Base-by-base conservation (phyloP, 345 rosid genomes). In the Cardiospermum halicacabum region DNA sequence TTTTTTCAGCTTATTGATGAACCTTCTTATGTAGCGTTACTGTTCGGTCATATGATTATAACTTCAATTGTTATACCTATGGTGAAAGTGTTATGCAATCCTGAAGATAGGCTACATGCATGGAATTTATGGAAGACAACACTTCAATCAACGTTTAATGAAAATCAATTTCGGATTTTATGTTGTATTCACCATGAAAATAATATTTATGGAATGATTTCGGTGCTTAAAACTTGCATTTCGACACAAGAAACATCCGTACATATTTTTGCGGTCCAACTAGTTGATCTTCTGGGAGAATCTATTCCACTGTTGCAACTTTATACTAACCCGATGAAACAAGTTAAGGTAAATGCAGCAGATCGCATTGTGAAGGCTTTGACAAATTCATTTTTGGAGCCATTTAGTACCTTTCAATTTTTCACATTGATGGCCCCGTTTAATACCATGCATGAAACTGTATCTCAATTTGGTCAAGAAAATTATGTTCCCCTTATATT, bases 161-260 rank as follows among this genome's bases (percentile, higher is more conserved):
- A 13, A 1, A 40, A 5, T 0, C 80, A 81, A 50, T 45, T 78
- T 10, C 72, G 65, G 13, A 39, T 73, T 9, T 48, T 81, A 19
- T 49, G 65, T 15, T 68, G 85, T 32, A 47, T 78, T 49, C 78
- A 73, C 64, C 0, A 11, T 1, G 80, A 81, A 45, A 66, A 75
- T 1, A 58, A 69, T 28, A 76, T 75, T 18, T 69, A 50, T n/a
- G 40, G 76, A 21, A 58, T 70, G 19, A 70, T 78, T 5, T 7
- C 74, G n/a, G 61, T 81, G 28, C 71, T 81, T 1, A 69, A 81
- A 61, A 67, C 80, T 5, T 53, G 55, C 2, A 70, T 58, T 34
- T 58, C 72, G 0, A 67, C 61, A 0, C 2, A 0, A 3, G 8
- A 1, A 1, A 68, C 71, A 32, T 68, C 78, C 0, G 11, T 68